phyloP scores from a whole-genome alignment of 169 alveolate genomes.

The Cryptosporidium muris region DNA sequence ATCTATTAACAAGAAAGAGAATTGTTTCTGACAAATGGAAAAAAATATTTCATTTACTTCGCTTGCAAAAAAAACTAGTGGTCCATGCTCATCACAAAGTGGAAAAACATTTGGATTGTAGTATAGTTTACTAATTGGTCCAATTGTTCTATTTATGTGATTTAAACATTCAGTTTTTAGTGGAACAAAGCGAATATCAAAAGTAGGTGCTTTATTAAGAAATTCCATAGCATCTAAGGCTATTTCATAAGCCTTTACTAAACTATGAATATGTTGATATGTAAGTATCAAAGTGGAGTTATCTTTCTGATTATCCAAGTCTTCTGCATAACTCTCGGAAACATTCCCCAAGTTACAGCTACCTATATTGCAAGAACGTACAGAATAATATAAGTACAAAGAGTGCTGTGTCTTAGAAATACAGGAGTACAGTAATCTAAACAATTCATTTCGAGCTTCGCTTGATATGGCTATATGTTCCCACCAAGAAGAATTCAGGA shows the following conservation, averaged over 20 bases:
- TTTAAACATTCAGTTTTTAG: conserved; percentile 43
- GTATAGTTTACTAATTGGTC: conserved; percentile 3
- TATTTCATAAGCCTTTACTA: conserved; percentile 68
- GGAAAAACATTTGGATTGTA: conserved; percentile 15
- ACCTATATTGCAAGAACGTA: conserved; percentile 1
- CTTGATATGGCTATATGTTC: conserved; percentile 15
- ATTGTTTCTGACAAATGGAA: conserved; percentile 13
- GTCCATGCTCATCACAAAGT: conserved; percentile 52
- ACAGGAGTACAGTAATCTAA: conserved; percentile 43
- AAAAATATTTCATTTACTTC: conserved; percentile 32
- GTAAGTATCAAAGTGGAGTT: conserved; percentile 13
- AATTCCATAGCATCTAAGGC: conserved; percentile 57
- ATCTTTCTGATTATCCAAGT: not conserved
- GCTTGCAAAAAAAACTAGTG: conserved; percentile 22
- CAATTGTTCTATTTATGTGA: conserved; percentile 40
- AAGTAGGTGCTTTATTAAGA: conserved; percentile 45
- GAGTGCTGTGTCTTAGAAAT: conserved; percentile 49
- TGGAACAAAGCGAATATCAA: conserved; percentile 62
- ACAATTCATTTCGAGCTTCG: conserved; percentile 10
- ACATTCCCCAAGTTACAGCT: not conserved
- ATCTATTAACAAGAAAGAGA: conserved; percentile 3
- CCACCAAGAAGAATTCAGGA: conserved; percentile 57
- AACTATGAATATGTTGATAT: conserved; percentile 31
- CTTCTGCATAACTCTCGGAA: not conserved
- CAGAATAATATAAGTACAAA: conserved; percentile 50